These are phyloP conservation scores for Fusarium secorum DNA, from an alignment of 2,329 filamentous ascomycete species.

Conservation along the genomic window DNA sequence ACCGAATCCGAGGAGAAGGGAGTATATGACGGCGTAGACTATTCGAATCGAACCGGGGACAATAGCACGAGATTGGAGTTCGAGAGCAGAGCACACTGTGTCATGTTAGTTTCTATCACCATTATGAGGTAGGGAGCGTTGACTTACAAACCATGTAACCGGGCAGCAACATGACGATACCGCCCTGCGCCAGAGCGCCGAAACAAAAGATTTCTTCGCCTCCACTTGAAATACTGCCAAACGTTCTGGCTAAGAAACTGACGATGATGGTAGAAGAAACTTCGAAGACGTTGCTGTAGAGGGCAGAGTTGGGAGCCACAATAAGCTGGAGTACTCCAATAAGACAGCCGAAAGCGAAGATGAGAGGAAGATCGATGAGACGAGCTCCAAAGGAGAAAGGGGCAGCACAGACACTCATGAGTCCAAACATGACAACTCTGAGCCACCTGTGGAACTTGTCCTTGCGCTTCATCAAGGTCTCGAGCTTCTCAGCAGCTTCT, in stretches of 20 bases:
- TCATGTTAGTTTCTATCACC: background rate
- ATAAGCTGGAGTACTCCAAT: conserved; percentile 76
- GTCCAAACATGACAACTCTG: conserved; percentile 71
- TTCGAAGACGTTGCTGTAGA: conserved; percentile 73
- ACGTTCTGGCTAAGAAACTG: conserved; percentile 68
- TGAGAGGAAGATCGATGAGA: conserved; percentile 75
- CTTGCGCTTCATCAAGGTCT: conserved; percentile 62
- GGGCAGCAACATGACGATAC: conserved; percentile 71
- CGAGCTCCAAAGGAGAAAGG: conserved; percentile 79
- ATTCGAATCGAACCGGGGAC: conserved; percentile 76
- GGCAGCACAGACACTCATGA: conserved; percentile 75
- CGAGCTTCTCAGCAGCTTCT: conserved; percentile 62
- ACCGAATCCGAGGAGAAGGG: conserved; percentile 75
- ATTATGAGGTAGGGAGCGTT: background rate
- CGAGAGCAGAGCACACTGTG: conserved; percentile 58
- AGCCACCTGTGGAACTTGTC: conserved; percentile 62
- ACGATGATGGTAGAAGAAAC: conserved; percentile 68
- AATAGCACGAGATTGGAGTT: conserved; percentile 73
- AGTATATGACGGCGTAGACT: conserved; percentile 78
- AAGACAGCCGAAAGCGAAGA: conserved; percentile 74
- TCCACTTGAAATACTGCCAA: conserved; percentile 62
- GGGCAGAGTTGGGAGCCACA: conserved; percentile 71
- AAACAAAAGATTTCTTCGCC: conserved; percentile 66
- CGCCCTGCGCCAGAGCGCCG: conserved; percentile 69
- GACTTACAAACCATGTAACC: conserved; percentile 66